Base-by-base conservation (phyloP, 371 early-diverging fungal species). In the Apophysomyces sp. region DNA sequence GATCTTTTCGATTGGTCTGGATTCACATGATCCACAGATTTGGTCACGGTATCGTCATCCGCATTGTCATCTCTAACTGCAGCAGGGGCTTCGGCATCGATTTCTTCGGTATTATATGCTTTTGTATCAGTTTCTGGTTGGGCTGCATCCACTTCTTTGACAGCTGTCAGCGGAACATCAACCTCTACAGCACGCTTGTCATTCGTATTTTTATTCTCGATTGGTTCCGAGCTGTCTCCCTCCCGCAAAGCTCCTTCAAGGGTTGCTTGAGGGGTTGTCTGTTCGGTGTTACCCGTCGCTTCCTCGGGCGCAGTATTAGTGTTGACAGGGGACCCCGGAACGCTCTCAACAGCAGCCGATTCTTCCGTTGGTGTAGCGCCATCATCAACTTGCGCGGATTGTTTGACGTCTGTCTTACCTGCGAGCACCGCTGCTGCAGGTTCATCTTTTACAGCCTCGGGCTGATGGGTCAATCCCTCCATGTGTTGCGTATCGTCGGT, bases 1-100 rank as follows among this genome's bases (percentile, higher is more conserved):
- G 53, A 88, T 89, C 1, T 87, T 87, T 72, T 88, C 86, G 67
- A 87, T 84, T 37, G 88, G 69, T 44, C 49, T 44, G 24, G 49
- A 21, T 44, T 21, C 49, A 44, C 49, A 44, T 44, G 49, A 44
- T 44, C 49, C 49, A 21, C 9, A 21, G 21, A 18, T 44, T 44
- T 44, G 49, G 49, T 44, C 49, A 44, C 18, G 21, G 9, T 7
- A 4, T 9, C 11, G 9, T 44, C 49, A 44, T 7, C 49, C 9
- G 18, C 21, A 8, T 9, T 44, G 4, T 21, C 24, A 21, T 44
- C 2, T 9, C 9, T 21, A 18, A 7, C 49, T 3, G 21, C 21
- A 44, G 21, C 49, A 44, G 49, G 8, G 9, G 49, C 21, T 6
- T 44, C 24, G 21, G n/a, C 21, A 7, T 21, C 21, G 49, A 1